These are phyloP conservation scores for Penicilliopsis zonata DNA, from an alignment of 495 filamentous ascomycete genomes.

Conservation along the genomic window DNA sequence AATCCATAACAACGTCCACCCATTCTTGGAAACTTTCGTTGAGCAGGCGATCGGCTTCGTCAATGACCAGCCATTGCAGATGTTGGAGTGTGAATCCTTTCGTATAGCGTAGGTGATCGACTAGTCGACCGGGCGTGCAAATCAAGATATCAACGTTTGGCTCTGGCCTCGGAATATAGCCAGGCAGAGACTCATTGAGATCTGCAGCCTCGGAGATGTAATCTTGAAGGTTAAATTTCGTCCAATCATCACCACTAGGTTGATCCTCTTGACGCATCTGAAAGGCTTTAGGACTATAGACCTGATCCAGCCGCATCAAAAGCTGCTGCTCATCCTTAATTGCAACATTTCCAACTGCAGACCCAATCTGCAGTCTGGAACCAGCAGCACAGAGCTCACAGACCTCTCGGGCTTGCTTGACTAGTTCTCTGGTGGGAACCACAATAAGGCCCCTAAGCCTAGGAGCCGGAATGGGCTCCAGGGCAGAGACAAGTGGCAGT, in stretches of 20 bases:
- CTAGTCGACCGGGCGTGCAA: conserved; percentile 82
- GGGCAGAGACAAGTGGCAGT: conserved; percentile 68
- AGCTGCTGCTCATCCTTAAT: conserved; percentile 62
- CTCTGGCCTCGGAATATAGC: conserved; percentile 47
- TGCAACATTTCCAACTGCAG: conserved; percentile 65
- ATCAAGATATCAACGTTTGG: conserved; percentile 83
- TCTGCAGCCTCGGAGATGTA: conserved; percentile 28
- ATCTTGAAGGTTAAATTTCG: conserved; percentile 33
- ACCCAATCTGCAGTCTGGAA: conserved; percentile 61
- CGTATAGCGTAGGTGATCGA: conserved; percentile 80
- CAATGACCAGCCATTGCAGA: conserved; percentile 78
- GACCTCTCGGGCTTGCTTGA: conserved; percentile 65
- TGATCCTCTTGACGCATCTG: conserved; percentile 22
- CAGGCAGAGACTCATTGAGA: conserved; percentile 32
- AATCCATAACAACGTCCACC: conserved; percentile 60
- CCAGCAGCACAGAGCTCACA: conserved; percentile 54
- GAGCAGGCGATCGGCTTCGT: conserved; percentile 87
- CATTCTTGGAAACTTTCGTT: conserved; percentile 90
- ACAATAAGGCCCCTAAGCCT: conserved; percentile 67
- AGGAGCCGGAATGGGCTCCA: conserved; percentile 46
- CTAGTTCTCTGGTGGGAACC: conserved; percentile 81
- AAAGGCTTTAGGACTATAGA: conserved; percentile 47
- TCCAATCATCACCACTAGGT: conserved; percentile 33
- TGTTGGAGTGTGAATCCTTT: conserved; percentile 63
- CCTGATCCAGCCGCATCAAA: conserved; percentile 50